A percentile compares a stretch with the other conserved stretches of the same genome.
These are phyloP conservation scores for Penicillium sclerotiorum DNA, from an alignment of 2,329 filamentous ascomycete genomes.

Conservation along the genomic window DNA sequence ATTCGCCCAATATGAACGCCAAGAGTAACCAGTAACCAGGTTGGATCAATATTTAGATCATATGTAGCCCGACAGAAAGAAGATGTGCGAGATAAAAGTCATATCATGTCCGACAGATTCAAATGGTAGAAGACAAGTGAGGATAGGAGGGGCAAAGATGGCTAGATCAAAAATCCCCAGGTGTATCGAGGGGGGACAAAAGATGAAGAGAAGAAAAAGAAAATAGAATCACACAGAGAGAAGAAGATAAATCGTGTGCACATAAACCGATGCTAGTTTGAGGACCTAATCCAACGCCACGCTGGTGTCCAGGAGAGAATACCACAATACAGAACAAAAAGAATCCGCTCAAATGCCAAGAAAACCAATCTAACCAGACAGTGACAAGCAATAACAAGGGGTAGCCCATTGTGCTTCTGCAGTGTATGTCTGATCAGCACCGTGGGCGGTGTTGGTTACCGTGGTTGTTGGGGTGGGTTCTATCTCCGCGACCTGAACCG, in stretches of 20 bases:
- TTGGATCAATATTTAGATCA: conserved; percentile 5
- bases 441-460: conserved; percentile 24
- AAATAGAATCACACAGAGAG: conserved; percentile 25
- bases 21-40: conserved; percentile 4
- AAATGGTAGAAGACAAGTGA: conserved; percentile 1
- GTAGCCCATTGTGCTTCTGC: conserved; percentile 38
- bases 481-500: conserved; percentile 38
- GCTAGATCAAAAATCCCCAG: too few relatives aligned
- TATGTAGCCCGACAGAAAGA: conserved; percentile 16
- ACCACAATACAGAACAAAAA: conserved; percentile 22
- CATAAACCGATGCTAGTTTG: conserved; percentile 23
- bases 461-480: conserved; percentile 41
- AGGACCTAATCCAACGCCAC: conserved; percentile 26
- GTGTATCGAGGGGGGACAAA: not conserved
- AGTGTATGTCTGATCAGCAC: conserved; percentile 37
- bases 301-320: conserved; percentile 20
- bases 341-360: conserved; percentile 18
- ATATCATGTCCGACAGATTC: conserved; percentile 6
- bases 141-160: not conserved
- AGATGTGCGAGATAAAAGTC: not conserved
- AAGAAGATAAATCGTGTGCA: conserved; percentile 28
- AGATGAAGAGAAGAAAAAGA: conserved; percentile 12
- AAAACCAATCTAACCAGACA: conserved; percentile 33
- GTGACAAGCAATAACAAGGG: conserved; percentile 39
- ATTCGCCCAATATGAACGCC: conserved; percentile 22